These are phyloP conservation scores for Lepiota brunneoincarnata DNA, from an alignment of 768 basidiomycete species.

Conservation along the genomic window DNA sequence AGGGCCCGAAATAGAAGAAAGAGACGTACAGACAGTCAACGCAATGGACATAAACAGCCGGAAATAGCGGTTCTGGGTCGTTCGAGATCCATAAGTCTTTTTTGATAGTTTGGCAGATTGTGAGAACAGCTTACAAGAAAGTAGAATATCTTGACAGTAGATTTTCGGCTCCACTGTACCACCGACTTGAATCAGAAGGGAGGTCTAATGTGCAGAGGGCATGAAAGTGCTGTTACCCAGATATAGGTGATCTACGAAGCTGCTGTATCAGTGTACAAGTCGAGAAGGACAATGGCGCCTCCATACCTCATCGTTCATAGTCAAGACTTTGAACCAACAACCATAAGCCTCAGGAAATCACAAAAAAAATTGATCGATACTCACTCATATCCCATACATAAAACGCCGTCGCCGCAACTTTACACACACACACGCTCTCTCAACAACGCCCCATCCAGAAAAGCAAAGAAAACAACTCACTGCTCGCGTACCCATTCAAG, in stretches of 20 bases:
- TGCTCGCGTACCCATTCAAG: background rate
- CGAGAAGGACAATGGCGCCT: background rate
- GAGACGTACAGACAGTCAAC: conserved; percentile 1
- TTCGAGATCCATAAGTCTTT: background rate
- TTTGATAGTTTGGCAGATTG: background rate
- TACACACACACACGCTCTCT: too few relatives aligned
- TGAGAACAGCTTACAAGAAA: background rate
- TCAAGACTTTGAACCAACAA: background rate
- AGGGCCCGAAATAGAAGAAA: background rate
- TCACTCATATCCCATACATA: conserved; percentile 1
- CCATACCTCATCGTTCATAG: background rate
- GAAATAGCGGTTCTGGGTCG: background rate
- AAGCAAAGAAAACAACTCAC: background rate
- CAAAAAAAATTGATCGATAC: background rate
- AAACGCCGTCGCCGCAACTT: background rate
- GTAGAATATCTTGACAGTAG: conserved; percentile 5
- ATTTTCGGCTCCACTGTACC: background rate
- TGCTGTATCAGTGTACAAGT: too few relatives aligned
- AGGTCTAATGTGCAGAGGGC: too few relatives aligned
- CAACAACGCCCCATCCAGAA: background rate
- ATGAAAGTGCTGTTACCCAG: background rate
- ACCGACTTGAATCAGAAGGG: background rate
- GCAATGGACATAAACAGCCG: background rate
- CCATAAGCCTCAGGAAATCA: background rate
- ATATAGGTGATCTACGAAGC: background rate